Conservation (phyloP, 2,329 filamentous ascomycete genomes). For the Hymenoscyphus fraxineus region DNA sequence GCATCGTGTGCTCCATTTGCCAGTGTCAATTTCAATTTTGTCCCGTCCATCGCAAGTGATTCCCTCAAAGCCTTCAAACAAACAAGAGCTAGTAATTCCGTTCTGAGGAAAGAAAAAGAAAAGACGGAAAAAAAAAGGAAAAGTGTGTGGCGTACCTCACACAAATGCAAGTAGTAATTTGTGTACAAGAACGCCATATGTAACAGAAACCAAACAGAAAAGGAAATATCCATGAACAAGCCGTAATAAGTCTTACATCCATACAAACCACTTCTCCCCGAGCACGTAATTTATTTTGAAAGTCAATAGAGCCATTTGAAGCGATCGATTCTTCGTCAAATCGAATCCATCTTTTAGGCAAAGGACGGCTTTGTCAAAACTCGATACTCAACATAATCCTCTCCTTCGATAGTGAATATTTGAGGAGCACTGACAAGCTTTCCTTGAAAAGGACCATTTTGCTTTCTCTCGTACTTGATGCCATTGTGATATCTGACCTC, state of each 20-base stretch:
- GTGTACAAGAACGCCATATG: slow-evolving; percentile 2
- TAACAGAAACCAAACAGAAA: not conserved
- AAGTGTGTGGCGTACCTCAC: not conserved
- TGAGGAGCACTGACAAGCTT: slow-evolving; percentile 60
- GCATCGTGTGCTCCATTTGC: not conserved
- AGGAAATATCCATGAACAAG: not conserved
- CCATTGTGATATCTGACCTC: slow-evolving; percentile 53
- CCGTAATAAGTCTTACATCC: not conserved
- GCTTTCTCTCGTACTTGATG: slow-evolving; percentile 60
- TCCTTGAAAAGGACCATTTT: slow-evolving; percentile 56
- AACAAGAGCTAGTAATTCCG: not conserved
- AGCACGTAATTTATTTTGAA: not conserved
- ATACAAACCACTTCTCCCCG: slow-evolving; percentile 1
- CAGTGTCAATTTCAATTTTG: not conserved
- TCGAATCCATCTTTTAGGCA: not conserved
- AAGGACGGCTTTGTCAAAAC: slow-evolving; percentile 62
- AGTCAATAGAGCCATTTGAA: not conserved
- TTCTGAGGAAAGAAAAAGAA: not conserved
- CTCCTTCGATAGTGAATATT: slow-evolving; percentile 61
- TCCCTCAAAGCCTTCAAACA: not conserved
- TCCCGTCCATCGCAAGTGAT: not conserved
- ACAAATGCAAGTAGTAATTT: not conserved
- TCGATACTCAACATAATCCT: slow-evolving; percentile 64
- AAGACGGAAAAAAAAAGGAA: not conserved
- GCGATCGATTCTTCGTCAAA: not conserved